phyloP scores from a whole-genome alignment of 768 basidiomycete species.

The Nidularia sp. region DNA sequence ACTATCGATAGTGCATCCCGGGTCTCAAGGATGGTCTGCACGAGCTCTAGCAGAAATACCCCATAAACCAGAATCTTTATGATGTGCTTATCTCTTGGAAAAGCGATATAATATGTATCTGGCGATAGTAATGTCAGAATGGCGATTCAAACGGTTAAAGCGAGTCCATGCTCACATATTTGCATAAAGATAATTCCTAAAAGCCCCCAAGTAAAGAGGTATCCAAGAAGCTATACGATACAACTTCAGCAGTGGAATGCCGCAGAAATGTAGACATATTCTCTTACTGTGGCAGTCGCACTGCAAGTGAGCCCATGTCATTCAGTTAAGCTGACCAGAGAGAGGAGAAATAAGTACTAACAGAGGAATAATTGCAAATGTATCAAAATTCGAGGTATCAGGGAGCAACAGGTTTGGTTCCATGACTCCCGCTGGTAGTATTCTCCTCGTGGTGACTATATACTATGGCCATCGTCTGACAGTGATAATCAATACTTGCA shows the following conservation, averaged over 20 bases:
- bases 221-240: neutral
- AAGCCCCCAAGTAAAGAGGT: neutral
- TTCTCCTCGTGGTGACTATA: too few relatives aligned
- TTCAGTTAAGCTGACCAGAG: neutral
- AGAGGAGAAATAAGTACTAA: neutral
- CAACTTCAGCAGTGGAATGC: neutral
- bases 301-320: neutral
- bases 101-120: conserved; percentile 8
- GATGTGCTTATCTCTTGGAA: conserved; percentile 2
- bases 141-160: neutral
- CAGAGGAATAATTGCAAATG: neutral
- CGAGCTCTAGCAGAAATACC: neutral
- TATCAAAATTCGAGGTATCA: neutral
- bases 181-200: neutral
- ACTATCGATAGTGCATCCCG: conserved; percentile 2
- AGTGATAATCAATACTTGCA: too few relatives aligned
- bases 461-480: too few relatives aligned
- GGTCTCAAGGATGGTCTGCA: conserved; percentile 3
- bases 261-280: neutral
- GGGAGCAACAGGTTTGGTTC: neutral
- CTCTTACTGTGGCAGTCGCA: neutral
- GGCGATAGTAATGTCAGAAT: neutral
- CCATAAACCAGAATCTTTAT: conserved; percentile 6
- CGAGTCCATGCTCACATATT: neutral
- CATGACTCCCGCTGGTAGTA: too few relatives aligned